Percentiles rank a stretch among this genome's conserved stretches.
phyloP scores from a whole-genome alignment of 148 eudicot species.

The Drosera capensis region DNA sequence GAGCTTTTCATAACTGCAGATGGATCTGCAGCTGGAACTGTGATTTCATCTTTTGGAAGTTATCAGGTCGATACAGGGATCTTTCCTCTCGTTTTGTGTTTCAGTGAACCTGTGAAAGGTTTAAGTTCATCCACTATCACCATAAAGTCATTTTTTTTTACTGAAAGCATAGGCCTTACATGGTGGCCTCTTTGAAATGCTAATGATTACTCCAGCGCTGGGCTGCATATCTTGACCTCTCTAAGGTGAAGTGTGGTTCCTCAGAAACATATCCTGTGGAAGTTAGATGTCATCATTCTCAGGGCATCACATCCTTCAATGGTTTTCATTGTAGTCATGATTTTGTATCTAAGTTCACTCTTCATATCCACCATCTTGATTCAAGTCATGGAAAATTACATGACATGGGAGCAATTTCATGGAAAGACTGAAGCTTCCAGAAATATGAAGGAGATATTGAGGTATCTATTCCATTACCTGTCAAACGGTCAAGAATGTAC shows the following conservation, averaged over 20 bases:
- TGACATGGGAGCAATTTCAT: conserved; percentile 22
- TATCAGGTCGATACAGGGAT: conserved; percentile 10
- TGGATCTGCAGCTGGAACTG: conserved; percentile 10
- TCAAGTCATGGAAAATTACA: conserved; percentile 14
- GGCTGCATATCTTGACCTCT: conserved; percentile 37
- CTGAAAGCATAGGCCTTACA: conserved; percentile 17
- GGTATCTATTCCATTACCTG: conserved; percentile 13
- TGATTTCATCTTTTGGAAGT: conserved; percentile 11
- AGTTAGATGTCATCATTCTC: conserved; percentile 28
- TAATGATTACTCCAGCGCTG: conserved; percentile 37
- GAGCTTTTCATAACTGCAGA: conserved; percentile 18
- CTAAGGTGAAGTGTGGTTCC: conserved; percentile 17
- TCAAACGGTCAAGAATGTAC: conserved; percentile 16
- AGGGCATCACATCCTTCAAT: conserved; percentile 30
- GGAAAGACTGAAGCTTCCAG: conserved; percentile 45
- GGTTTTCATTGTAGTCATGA: conserved; percentile 23
- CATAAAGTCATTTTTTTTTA: conserved; percentile 28
- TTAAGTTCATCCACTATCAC: conserved; percentile 41
- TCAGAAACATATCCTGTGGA: conserved; percentile 28
- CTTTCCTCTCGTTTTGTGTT: conserved; percentile 56
- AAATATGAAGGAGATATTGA: conserved; percentile 15
- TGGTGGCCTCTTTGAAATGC: conserved; percentile 61
- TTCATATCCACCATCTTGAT: conserved; percentile 18
- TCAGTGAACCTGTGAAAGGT: conserved; percentile 59
- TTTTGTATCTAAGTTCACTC: conserved; percentile 29